phyloP scores from a whole-genome alignment of 2,329 filamentous ascomycete genomes.

The Dactylellina parvicollis region DNA sequence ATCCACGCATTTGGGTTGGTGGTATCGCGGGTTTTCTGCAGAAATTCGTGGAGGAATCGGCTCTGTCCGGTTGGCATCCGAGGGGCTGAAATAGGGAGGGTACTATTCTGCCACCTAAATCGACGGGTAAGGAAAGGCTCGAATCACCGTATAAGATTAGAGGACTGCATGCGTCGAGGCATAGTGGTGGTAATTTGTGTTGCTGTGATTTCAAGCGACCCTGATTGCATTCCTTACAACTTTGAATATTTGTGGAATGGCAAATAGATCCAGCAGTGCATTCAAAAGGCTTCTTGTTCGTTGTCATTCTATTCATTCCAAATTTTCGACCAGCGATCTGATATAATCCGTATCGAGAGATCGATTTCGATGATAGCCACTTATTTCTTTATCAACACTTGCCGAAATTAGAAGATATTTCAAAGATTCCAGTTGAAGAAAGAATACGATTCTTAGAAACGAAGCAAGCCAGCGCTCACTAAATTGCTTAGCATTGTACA shows the following conservation, averaged over 20 bases:
- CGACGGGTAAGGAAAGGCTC: conserved; percentile 3
- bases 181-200: not conserved
- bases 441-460: no score
- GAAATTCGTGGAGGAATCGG: no score
- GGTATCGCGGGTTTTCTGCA: not conserved
- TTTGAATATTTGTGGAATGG: not conserved
- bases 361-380: not conserved
- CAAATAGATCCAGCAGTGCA: not conserved
- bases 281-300: not conserved
- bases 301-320: not conserved
- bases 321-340: not conserved
- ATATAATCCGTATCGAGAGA: not conserved
- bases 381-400: not conserved
- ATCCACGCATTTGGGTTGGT: not conserved
- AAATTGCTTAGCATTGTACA: no score
- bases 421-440: no score
- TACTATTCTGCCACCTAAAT: not conserved
- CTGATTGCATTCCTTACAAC: not conserved
- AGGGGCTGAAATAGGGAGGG: no score
- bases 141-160: no score
- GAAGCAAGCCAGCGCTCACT: no score
- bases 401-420: no score
- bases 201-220: not conserved
- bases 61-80: no score
- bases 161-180: no score